Evolutionary conservation across 345 rosid genomes (phyloP), one percentile per base, ranked within the genome.

Genomic region (Lumnitzera racemosa): DNA sequence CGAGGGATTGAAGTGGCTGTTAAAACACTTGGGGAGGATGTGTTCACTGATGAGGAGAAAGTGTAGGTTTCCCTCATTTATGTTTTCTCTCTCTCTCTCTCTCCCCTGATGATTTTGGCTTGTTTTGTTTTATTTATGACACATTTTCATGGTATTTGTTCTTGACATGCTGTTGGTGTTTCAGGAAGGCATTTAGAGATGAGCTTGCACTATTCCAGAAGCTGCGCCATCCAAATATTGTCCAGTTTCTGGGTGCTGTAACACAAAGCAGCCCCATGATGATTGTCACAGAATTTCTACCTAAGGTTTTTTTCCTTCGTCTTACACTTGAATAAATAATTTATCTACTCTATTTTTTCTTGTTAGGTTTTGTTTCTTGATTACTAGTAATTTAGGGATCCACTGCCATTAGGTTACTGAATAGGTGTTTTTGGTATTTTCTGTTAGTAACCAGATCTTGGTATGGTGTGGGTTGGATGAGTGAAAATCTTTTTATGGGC

Each of bases 231-330:
- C 96, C 94, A 16, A 89, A 86, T 72, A 89, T 89, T 58, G 96
- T 89, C 53, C 96, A 86, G 75, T 89, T 89, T 76, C 53, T 86
- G 66, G 91, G 94, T 60, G 96, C 96, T 68, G 91, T 89, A 55
- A 89, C 96, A 43, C 94, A 89, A 67, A 82, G 91, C 72, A 82
- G 80, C 69, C 94, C 91, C 14, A 89, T 89, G 96, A 84, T 84
- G 84, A 86, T 86, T 63, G 86, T 89, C 68, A 89, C 94, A 12
- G 94, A 89, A 55, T 89, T 78, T 76, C 71, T 86, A 70, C 80
- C 82, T 1, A 81, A 84, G 91, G 96, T 89, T 64, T 29, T 55
- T 64, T 29, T 55, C 51, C 49, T 49, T 67, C 46, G 17, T 4
- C 31, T 50, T 6, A 36, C 43, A 36, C 43, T 36, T 36, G 43